Evolutionary conservation across 129 eudicot species (phyloP).

Genomic region (Logfia minima): DNA sequence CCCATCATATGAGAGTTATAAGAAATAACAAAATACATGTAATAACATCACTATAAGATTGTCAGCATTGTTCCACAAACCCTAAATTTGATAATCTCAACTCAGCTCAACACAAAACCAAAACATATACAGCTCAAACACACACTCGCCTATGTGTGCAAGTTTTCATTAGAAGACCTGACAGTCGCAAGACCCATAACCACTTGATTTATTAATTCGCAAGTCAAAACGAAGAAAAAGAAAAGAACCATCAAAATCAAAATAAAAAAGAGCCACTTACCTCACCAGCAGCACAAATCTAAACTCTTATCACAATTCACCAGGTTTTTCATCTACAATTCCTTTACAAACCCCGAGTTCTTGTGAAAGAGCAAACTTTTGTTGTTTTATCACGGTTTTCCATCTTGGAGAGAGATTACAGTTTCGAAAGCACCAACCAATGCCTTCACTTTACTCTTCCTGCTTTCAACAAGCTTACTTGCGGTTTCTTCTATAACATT

Average conservation of each 20-base stretch:
- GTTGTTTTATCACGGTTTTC: slow-evolving; percentile 32
- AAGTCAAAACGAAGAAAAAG: slow-evolving; percentile 18
- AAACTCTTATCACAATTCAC: slow-evolving; percentile 21
- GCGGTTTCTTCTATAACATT: slow-evolving; percentile 91
- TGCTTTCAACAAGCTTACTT: slow-evolving; percentile 70
- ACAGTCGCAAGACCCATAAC: slow-evolving; percentile 21
- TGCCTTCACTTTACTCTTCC: slow-evolving; percentile 94
- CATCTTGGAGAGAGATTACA: slow-evolving; percentile 82
- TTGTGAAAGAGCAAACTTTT: slow-evolving; percentile 7
- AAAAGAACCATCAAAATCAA: neutral
- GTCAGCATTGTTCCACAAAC: slow-evolving; percentile 11
- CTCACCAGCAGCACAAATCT: slow-evolving; percentile 18
- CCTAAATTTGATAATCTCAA: slow-evolving; percentile 8
- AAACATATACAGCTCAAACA: slow-evolving; percentile 15
- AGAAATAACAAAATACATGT: neutral
- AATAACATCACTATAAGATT: slow-evolving; percentile 13
- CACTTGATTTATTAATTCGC: slow-evolving; percentile 22
- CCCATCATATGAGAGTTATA: neutral
- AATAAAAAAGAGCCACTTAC: slow-evolving; percentile 22
- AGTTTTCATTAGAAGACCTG: slow-evolving; percentile 20
- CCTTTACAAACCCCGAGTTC: slow-evolving; percentile 32
- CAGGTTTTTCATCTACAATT: slow-evolving; percentile 31
- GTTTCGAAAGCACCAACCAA: slow-evolving; percentile 99
- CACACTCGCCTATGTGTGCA: slow-evolving; percentile 26
- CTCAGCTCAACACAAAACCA: slow-evolving; percentile 21